These are phyloP conservation scores for Erigeron canadensis DNA, from an alignment of 129 eudicot species.

Conservation along the genomic window DNA sequence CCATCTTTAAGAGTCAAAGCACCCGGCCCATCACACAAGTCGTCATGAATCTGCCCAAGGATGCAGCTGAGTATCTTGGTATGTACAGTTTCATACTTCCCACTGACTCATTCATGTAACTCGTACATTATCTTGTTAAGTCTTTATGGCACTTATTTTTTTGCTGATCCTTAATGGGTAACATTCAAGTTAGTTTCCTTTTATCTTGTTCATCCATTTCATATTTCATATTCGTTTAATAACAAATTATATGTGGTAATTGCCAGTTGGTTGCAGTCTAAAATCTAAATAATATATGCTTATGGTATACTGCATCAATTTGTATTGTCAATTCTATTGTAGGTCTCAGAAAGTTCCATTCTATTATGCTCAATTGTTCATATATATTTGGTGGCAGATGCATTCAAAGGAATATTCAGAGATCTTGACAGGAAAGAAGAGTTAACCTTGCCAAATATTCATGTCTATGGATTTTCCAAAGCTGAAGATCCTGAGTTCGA, in stretches of 20 bases:
- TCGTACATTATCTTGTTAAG: conserved; percentile 6
- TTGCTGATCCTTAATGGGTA: conserved; percentile 11
- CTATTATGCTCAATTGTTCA: background rate
- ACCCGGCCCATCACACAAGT: conserved; percentile 80
- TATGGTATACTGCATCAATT: background rate
- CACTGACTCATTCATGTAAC: background rate
- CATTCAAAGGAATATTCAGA: conserved; percentile 70
- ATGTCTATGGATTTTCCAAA: conserved; percentile 96
- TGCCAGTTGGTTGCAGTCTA: background rate
- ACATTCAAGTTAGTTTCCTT: background rate
- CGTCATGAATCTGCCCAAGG: conserved; percentile 93
- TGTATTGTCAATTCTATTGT: background rate
- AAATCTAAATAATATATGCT: background rate
- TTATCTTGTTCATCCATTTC: background rate
- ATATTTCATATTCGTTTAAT: background rate
- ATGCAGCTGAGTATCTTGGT: conserved; percentile 82
- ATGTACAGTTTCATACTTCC: background rate
- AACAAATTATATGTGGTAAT: background rate
- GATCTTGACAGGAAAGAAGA: conserved; percentile 29
- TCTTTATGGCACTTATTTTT: background rate
- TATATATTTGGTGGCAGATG: conserved; percentile 51
- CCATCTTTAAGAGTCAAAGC: conserved; percentile 54
- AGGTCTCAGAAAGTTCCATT: background rate
- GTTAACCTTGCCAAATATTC: conserved; percentile 67
- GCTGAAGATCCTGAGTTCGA: conserved; percentile 96